Evolutionary conservation across 2,329 filamentous ascomycete genomes (phyloP).

Genomic region (Calonectria hawksworthii): DNA sequence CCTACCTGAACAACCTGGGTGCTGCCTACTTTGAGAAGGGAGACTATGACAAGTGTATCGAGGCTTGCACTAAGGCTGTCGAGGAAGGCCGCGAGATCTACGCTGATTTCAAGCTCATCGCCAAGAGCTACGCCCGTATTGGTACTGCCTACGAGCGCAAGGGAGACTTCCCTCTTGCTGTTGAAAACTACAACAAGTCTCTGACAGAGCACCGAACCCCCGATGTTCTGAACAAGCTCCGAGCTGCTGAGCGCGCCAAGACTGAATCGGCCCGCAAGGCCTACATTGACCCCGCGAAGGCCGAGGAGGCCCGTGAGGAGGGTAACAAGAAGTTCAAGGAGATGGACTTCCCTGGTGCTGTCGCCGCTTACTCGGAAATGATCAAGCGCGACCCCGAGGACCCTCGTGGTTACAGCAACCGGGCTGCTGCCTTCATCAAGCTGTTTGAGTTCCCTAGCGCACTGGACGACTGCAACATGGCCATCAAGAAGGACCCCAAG

Average conservation of each 20-base stretch:
- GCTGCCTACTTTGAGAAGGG: constrained; percentile 97
- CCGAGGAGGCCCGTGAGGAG: constrained; percentile 93
- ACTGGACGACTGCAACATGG: constrained; percentile 90
- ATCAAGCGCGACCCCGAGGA: constrained; percentile 95
- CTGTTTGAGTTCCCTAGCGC: constrained; percentile 95
- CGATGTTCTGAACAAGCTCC: constrained; percentile 93
- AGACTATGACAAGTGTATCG: constrained; percentile 89
- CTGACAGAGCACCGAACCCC: constrained; percentile 97
- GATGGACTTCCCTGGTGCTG: constrained; percentile 93
- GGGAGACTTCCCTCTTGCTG: constrained; percentile 82
- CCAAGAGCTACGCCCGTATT: constrained; percentile 97
- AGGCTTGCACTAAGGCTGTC: constrained; percentile 88
- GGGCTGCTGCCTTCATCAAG: constrained; percentile 96
- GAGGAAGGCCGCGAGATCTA: constrained; percentile 91
- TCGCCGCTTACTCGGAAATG: constrained; percentile 96
- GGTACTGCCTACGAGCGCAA: constrained; percentile 94
- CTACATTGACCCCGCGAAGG: constrained; percentile 92
- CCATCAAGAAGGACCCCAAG: constrained; percentile 89
- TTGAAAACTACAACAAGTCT: constrained; percentile 93
- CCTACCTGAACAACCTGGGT: constrained; percentile 96
- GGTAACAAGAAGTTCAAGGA: constrained; percentile 99
- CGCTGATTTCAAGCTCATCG: constrained; percentile 98
- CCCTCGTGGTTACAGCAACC: constrained; percentile 95
- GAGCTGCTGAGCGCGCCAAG: constrained; percentile 89
- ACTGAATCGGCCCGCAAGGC: constrained; percentile 80